These are phyloP conservation scores for Trichothecium roseum DNA, from an alignment of 2,329 filamentous ascomycete genomes.

Conservation along the genomic window DNA sequence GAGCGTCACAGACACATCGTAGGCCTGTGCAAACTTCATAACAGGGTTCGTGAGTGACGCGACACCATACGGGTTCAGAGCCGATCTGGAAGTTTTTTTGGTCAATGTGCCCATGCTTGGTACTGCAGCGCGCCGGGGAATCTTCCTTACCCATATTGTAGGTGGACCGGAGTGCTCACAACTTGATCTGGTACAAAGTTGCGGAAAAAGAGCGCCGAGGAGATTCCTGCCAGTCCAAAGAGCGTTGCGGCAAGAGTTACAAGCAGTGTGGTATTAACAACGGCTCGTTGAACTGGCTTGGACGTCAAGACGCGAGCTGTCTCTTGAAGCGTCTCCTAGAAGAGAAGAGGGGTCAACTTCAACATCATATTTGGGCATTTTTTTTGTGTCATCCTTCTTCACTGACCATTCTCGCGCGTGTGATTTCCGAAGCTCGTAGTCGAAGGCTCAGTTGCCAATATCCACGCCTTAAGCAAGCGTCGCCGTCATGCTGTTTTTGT, in stretches of 20 bases:
- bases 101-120: not conserved
- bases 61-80: slow-evolving; percentile 40
- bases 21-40: slow-evolving; percentile 63
- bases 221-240: slow-evolving; percentile 35
- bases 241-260: slow-evolving; percentile 30
- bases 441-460: too few species aligned
- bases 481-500: too few species aligned
- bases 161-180: slow-evolving; percentile 38
- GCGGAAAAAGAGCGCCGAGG: slow-evolving; percentile 43
- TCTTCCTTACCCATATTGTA: slow-evolving; percentile 45
- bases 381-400: too few species aligned
- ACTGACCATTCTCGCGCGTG: too few species aligned
- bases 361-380: too few species aligned
- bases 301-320: slow-evolving; percentile 33
- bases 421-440: too few species aligned
- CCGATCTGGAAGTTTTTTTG: not conserved
- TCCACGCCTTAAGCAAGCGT: too few species aligned
- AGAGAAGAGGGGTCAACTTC: too few species aligned
- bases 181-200: slow-evolving; percentile 46
- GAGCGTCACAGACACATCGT: slow-evolving; percentile 71
- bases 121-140: not conserved
- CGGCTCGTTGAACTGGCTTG: slow-evolving; percentile 36
- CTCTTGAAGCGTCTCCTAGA: slow-evolving; percentile 24
- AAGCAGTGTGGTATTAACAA: slow-evolving; percentile 37
- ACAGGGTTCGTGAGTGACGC: slow-evolving; percentile 33